Percentiles rank a stretch among this genome's conserved stretches.
phyloP scores from a whole-genome alignment of 805 yeast species.

The Suhomyces canberraensis region DNA sequence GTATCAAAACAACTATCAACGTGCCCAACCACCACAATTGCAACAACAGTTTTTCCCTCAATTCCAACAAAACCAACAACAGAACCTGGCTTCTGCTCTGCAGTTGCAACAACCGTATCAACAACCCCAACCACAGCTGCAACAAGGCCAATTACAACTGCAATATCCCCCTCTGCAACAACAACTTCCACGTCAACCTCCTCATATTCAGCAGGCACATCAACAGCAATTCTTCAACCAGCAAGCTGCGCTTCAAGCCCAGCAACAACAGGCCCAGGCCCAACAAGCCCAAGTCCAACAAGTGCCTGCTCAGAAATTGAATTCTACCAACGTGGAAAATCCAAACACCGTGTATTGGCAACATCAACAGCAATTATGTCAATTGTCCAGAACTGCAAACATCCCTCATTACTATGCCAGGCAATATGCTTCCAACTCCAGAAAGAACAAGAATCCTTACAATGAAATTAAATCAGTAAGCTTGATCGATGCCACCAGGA shows the following conservation, averaged over 20 bases:
- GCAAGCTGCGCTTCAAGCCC: constrained; percentile 8
- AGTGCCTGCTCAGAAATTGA: constrained; percentile 30
- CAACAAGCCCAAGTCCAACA: constrained; percentile 13
- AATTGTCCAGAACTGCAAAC: constrained; percentile 60
- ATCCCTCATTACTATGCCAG: constrained; percentile 82
- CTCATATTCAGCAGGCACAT: constrained; percentile 19
- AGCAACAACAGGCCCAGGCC: constrained; percentile 11
- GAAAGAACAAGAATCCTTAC: constrained; percentile 42
- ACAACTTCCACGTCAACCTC: constrained; percentile 19
- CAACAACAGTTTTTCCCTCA: constrained; percentile 23
- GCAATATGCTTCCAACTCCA: constrained; percentile 68
- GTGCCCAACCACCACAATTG: constrained; percentile 25
- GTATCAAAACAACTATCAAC: constrained; percentile 36
- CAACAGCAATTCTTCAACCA: constrained; percentile 12
- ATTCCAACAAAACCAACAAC: constrained; percentile 25
- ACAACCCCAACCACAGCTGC: constrained; percentile 14
- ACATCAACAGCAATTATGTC: constrained; percentile 73
- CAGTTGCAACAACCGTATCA: constrained; percentile 21
- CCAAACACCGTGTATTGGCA: constrained; percentile 62
- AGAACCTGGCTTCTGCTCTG: constrained; percentile 11
- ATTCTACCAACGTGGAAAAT: constrained; percentile 30
- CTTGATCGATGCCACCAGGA: constrained; percentile 42
- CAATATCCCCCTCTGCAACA: constrained; percentile 21
- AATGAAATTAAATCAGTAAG: constrained; percentile 36
- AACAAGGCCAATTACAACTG: constrained; percentile 19